A percentile compares a stretch with the other conserved stretches of the same genome.
These are phyloP conservation scores for Geotrichum bryndzae DNA, from an alignment of 1,139 yeast species.

Conservation along the genomic window DNA sequence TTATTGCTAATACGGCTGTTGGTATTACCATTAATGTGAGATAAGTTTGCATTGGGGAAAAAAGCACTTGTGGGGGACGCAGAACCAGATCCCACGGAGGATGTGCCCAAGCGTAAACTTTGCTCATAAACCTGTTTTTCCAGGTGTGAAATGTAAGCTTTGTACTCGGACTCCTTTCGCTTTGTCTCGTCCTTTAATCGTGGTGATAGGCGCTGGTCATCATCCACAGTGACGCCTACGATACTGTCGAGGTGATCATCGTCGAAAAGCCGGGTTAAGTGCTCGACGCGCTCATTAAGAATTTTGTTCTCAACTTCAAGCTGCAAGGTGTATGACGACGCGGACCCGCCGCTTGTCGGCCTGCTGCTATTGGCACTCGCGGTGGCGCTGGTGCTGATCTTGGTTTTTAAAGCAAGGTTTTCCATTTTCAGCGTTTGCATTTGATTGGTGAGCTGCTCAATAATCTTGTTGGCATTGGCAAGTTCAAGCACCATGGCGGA, in stretches of 20 bases:
- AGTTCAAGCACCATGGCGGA: background rate
- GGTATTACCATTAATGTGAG: background rate
- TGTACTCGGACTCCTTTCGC: conserved; percentile 55
- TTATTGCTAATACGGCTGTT: background rate
- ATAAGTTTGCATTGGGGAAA: background rate
- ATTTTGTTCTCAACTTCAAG: conserved; percentile 57
- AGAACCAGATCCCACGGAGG: background rate
- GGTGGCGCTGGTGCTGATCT: background rate
- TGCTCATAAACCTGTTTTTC: conserved; percentile 50
- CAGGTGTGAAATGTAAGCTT: conserved; percentile 55
- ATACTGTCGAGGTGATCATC: conserved; percentile 47
- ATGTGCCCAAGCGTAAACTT: conserved; percentile 23
- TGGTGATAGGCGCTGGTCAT: conserved; percentile 18
- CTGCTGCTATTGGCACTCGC: background rate
- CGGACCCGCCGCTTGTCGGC: background rate
- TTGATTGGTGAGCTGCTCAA: conserved; percentile 21
- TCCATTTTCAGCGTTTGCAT: conserved; percentile 40
- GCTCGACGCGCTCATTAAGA: conserved; percentile 60
- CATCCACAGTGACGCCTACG: conserved; percentile 24
- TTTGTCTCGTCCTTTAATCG: conserved; percentile 30
- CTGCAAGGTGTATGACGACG: conserved; percentile 33
- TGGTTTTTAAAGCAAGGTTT: conserved; percentile 21
- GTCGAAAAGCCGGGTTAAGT: conserved; percentile 56
- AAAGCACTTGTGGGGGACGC: background rate
- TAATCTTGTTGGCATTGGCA: background rate